Conservation (phyloP, 23 red algal genomes). For the Agarophyton chilense region DNA sequence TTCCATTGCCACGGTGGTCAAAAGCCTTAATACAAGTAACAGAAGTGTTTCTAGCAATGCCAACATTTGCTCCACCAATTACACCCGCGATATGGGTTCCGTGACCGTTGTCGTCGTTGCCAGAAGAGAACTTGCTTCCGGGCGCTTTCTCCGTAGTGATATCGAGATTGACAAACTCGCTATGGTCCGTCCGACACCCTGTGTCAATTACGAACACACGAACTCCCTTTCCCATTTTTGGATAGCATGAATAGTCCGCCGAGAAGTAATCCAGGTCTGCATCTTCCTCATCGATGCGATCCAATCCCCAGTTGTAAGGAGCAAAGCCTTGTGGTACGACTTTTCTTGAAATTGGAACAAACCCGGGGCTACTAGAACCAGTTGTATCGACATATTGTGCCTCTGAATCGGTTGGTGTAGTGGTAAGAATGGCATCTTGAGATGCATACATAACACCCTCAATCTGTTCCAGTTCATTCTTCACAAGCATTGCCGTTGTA, state of each 20-base stretch:
- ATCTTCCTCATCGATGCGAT: conserved; percentile 51
- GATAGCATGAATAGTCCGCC: conserved; percentile 56
- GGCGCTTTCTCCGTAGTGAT: conserved; percentile 53
- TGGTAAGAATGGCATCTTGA: conserved; percentile 41
- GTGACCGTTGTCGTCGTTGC: conserved; percentile 57
- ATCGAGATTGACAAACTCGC: conserved; percentile 29
- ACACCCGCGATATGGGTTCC: conserved; percentile 59
- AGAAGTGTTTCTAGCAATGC: conserved; percentile 36
- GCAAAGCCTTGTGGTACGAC: conserved; percentile 6
- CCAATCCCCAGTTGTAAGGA: conserved; percentile 65
- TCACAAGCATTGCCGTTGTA: conserved; percentile 26
- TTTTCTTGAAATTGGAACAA: conserved; percentile 14
- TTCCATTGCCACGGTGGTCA: conserved; percentile 33
- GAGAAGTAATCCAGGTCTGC: conserved; percentile 22
- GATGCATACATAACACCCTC: background rate
- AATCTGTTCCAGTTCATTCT: conserved; percentile 19
- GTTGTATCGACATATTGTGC: background rate
- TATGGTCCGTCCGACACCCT: conserved; percentile 41
- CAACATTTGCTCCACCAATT: conserved; percentile 31
- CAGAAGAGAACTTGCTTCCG: conserved; percentile 28
- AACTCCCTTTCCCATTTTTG: conserved; percentile 46
- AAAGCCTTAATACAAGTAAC: conserved; percentile 63
- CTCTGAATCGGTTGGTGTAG: conserved; percentile 17
- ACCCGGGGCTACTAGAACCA: conserved; percentile 21
- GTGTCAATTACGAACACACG: conserved; percentile 67